phyloP scores from a whole-genome alignment of 768 basidiomycete genomes.

The Suillus sp. region DNA sequence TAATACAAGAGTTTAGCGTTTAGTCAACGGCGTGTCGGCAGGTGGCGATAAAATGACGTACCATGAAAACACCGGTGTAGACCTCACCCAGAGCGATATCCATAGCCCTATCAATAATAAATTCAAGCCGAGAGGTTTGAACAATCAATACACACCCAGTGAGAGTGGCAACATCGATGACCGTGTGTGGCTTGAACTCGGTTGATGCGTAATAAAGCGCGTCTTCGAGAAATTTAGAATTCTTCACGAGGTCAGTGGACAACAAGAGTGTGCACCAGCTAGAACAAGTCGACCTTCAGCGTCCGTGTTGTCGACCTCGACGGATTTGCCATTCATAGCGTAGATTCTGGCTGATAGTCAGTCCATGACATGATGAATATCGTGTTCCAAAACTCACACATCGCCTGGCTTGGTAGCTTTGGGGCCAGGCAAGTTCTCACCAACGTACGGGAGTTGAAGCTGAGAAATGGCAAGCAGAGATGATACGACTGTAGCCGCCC shows the following conservation, averaged over 20 bases:
- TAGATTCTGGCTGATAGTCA: constrained; percentile 43
- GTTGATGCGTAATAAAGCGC: constrained; percentile 83
- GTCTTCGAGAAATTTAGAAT: constrained; percentile 44
- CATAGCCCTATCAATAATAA: constrained; percentile 54
- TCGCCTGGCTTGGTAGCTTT: constrained; percentile 77
- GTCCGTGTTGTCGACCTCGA: constrained; percentile 88
- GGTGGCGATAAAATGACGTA: constrained; percentile 32
- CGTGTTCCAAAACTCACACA: constrained; percentile 48
- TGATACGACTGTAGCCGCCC: constrained; percentile 77
- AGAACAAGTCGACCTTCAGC: constrained; percentile 81
- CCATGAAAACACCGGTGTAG: constrained; percentile 79
- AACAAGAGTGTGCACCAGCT: constrained; percentile 47
- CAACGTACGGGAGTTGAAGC: constrained; percentile 74
- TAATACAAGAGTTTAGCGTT: constrained; percentile 23
- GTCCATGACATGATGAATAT: background rate
- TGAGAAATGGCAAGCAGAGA: constrained; percentile 79
- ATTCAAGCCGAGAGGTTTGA: background rate
- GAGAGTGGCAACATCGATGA: constrained; percentile 87
- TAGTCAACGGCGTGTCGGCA: background rate
- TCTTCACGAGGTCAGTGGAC: background rate
- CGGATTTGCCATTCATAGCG: constrained; percentile 83
- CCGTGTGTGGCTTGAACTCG: constrained; percentile 75
- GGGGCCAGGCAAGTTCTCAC: constrained; percentile 84
- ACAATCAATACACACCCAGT: constrained; percentile 55
- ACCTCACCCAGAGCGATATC: constrained; percentile 71